Conservation (phyloP, 164 flowering plant genomes). For the Piper betle region DNA sequence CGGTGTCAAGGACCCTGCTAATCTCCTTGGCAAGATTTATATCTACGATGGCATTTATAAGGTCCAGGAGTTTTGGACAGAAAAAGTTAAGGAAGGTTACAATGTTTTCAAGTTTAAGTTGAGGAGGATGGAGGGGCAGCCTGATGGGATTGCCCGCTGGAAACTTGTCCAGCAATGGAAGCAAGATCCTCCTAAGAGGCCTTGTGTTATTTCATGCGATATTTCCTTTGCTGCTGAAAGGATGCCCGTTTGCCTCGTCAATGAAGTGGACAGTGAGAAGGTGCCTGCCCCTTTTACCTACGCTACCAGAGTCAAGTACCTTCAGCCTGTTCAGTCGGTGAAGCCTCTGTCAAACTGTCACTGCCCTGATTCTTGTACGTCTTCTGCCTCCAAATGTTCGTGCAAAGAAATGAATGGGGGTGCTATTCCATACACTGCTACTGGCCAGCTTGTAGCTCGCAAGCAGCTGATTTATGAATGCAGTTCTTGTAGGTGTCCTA, state of each 20-base stretch:
- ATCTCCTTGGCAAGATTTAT: constrained; percentile 20
- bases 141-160: constrained; percentile 27
- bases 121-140: constrained; percentile 33
- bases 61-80: constrained; percentile 36
- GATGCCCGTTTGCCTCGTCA: constrained; percentile 35
- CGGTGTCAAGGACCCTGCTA: constrained; percentile 22
- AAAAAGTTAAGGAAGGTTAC: constrained; percentile 27
- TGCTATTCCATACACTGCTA: constrained; percentile 21
- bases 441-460: constrained; percentile 23
- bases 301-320: constrained; percentile 19
- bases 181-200: constrained; percentile 15
- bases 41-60: constrained; percentile 42
- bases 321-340: constrained; percentile 9
- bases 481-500: constrained; percentile 35
- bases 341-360: constrained; percentile 18
- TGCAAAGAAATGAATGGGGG: constrained; percentile 29
- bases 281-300: constrained; percentile 32
- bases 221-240: constrained; percentile 34
- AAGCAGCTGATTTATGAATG: constrained; percentile 33
- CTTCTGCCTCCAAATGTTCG: constrained; percentile 12
- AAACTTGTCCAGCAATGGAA: constrained; percentile 35
- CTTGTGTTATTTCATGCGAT: constrained; percentile 27
- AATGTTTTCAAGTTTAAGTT: constrained; percentile 35
- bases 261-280: constrained; percentile 37
- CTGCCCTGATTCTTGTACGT: constrained; percentile 18